Percentiles rank a stretch among this genome's conserved stretches.
These are phyloP conservation scores for Dendryphion nanum DNA, from an alignment of 2,329 filamentous ascomycete species.

Conservation along the genomic window DNA sequence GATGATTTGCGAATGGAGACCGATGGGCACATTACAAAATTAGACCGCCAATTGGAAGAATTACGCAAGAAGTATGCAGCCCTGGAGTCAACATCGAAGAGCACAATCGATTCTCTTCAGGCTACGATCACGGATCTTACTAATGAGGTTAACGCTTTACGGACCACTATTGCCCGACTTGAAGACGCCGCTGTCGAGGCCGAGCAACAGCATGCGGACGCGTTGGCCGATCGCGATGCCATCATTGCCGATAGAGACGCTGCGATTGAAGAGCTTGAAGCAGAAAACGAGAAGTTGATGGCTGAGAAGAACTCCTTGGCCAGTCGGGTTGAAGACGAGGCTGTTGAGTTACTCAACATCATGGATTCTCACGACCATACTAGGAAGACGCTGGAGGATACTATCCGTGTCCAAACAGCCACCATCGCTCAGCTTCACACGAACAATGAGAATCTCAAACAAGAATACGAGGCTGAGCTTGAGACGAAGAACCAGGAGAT, in stretches of 20 bases:
- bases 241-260: slow-evolving; percentile 20
- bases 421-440: slow-evolving; percentile 37
- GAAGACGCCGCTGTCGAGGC: slow-evolving; percentile 22
- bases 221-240: slow-evolving; percentile 18
- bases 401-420: slow-evolving; percentile 38
- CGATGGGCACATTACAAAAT: slow-evolving; percentile 32
- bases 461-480: slow-evolving; percentile 25
- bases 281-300: slow-evolving; percentile 24
- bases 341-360: slow-evolving; percentile 30
- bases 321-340: slow-evolving; percentile 26
- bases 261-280: slow-evolving; percentile 16
- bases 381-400: slow-evolving; percentile 34
- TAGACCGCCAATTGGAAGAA: slow-evolving; percentile 35
- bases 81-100: slow-evolving; percentile 30
- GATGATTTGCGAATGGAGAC: slow-evolving; percentile 31
- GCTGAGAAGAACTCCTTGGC: slow-evolving; percentile 28
- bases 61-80: slow-evolving; percentile 29
- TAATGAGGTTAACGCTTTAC: slow-evolving; percentile 38
- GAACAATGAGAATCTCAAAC: slow-evolving; percentile 17
- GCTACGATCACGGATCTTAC: slow-evolving; percentile 43
- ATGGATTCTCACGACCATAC: slow-evolving; percentile 24
- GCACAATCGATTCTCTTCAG: slow-evolving; percentile 29
- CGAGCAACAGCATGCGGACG: slow-evolving; percentile 20
- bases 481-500: slow-evolving; percentile 28
- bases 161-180: slow-evolving; percentile 39